These are phyloP conservation scores for Phoenix roebelenii DNA, from an alignment of 176 grass and related monocot species.

Conservation along the genomic window DNA sequence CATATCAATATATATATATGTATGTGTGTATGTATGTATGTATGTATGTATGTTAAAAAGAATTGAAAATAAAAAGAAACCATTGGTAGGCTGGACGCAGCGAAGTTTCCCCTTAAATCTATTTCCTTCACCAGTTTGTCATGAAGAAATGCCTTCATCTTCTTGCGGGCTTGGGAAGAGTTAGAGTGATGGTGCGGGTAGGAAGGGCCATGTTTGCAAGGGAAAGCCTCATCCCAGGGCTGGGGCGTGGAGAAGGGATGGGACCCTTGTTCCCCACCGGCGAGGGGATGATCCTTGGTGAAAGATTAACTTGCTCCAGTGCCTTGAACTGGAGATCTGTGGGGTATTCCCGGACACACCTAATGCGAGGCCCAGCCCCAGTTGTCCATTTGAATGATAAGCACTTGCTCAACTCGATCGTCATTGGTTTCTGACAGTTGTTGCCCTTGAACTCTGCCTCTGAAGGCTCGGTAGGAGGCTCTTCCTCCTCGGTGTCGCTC, in stretches of 20 bases:
- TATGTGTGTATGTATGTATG: too few species aligned
- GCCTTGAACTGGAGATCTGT: constrained; percentile 71
- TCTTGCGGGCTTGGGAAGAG: constrained; percentile 18
- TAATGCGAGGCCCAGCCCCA: constrained; percentile 63
- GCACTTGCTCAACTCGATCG: constrained; percentile 19
- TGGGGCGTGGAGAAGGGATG: constrained; percentile 80
- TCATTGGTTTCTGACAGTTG: neutral
- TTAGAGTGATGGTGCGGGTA: constrained; percentile 37
- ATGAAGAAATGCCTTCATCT: too few species aligned
- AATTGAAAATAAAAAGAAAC: too few species aligned
- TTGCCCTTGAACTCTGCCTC: constrained; percentile 3
- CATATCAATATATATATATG: too few species aligned
- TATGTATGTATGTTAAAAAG: too few species aligned
- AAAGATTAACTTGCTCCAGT: constrained; percentile 93
- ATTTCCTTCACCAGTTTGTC: too few species aligned
- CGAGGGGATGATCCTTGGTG: constrained; percentile 38
- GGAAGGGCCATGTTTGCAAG: constrained; percentile 49
- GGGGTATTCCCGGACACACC: constrained; percentile 88
- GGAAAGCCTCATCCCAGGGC: constrained; percentile 54
- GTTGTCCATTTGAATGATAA: constrained; percentile 56
- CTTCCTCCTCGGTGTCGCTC: constrained; percentile 13
- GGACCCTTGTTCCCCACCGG: constrained; percentile 51
- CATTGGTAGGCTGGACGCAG: too few species aligned
- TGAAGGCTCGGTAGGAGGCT: constrained; percentile 5
- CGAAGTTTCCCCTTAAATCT: too few species aligned